These are phyloP conservation scores for Aspergillus steynii DNA, from an alignment of 495 filamentous ascomycete genomes.

Conservation along the genomic window DNA sequence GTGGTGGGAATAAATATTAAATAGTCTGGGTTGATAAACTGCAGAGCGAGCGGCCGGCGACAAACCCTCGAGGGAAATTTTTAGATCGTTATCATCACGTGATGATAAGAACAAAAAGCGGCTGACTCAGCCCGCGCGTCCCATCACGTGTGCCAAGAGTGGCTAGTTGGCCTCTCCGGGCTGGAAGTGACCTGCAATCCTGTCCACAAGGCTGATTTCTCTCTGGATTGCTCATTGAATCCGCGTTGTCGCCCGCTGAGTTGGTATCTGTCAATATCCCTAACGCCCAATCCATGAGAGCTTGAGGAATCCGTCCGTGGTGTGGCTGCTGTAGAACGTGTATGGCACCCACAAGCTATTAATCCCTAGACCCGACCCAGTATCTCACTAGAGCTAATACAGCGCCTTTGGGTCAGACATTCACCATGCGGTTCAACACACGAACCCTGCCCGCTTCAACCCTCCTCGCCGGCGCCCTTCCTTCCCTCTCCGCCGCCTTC, in stretches of 20 bases:
- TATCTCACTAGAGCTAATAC: slow-evolving; percentile 19
- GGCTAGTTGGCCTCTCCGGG: slow-evolving; percentile 23
- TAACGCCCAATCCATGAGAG: slow-evolving; percentile 14
- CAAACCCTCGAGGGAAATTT: slow-evolving; percentile 27
- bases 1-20: slow-evolving; percentile 7
- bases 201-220: neutral
- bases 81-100: slow-evolving; percentile 41
- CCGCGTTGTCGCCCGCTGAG: neutral
- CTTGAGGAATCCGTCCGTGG: slow-evolving; percentile 11
- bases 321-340: slow-evolving; percentile 23
- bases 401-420: slow-evolving; percentile 14
- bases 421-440: slow-evolving; percentile 43
- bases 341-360: slow-evolving; percentile 13
- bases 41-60: neutral
- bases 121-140: slow-evolving; percentile 1
- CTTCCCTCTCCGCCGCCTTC: slow-evolving; percentile 69
- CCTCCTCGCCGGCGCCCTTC: slow-evolving; percentile 30
- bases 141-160: slow-evolving; percentile 23
- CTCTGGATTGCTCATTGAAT: neutral
- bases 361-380: slow-evolving; percentile 15
- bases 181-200: neutral
- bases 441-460: slow-evolving; percentile 30
- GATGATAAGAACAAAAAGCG: slow-evolving; percentile 8
- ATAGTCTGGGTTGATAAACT: slow-evolving; percentile 5
- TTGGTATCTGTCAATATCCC: slow-evolving; percentile 1